These are phyloP conservation scores for Ottelia alismoides DNA, from an alignment of 106 monocot genomes.

Conservation along the genomic window DNA sequence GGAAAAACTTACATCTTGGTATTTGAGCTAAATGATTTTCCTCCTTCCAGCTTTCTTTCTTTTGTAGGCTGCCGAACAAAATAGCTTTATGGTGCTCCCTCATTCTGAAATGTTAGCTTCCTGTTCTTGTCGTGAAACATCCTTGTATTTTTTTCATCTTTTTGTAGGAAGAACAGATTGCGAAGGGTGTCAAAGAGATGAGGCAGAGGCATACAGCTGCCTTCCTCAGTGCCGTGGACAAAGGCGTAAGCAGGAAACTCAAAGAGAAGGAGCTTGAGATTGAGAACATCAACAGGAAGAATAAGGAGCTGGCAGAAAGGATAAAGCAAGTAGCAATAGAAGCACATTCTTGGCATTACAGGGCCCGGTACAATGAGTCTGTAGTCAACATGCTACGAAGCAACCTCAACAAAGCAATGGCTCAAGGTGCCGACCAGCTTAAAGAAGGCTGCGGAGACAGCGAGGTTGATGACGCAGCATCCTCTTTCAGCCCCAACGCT, in stretches of 20 bases:
- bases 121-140: too few relatives aligned
- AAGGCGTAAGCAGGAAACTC: conserved; percentile 17
- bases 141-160: too few relatives aligned
- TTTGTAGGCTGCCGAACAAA: neutral
- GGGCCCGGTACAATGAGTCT: conserved; percentile 48
- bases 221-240: conserved; percentile 24
- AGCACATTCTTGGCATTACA: conserved; percentile 49
- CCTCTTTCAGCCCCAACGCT: conserved; percentile 17
- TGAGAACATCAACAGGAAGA: conserved; percentile 38
- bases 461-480: conserved; percentile 40
- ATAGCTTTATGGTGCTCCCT: neutral
- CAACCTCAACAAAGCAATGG: conserved; percentile 43
- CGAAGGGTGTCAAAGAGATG: conserved; percentile 44
- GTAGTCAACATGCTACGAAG: conserved; percentile 33
- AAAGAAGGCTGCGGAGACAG: conserved; percentile 51
- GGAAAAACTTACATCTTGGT: too few relatives aligned
- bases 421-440: conserved; percentile 19
- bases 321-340: conserved; percentile 37
- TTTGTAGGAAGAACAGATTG: conserved; percentile 39
- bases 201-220: conserved; percentile 34
- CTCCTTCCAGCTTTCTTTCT: too few relatives aligned
- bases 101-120: too few relatives aligned
- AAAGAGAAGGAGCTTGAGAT: conserved; percentile 53
- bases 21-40: too few relatives aligned
- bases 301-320: conserved; percentile 37